These are phyloP conservation scores for Scenedesmus sp. DNA, from an alignment of 163 green algal genomes.

Conservation along the genomic window DNA sequence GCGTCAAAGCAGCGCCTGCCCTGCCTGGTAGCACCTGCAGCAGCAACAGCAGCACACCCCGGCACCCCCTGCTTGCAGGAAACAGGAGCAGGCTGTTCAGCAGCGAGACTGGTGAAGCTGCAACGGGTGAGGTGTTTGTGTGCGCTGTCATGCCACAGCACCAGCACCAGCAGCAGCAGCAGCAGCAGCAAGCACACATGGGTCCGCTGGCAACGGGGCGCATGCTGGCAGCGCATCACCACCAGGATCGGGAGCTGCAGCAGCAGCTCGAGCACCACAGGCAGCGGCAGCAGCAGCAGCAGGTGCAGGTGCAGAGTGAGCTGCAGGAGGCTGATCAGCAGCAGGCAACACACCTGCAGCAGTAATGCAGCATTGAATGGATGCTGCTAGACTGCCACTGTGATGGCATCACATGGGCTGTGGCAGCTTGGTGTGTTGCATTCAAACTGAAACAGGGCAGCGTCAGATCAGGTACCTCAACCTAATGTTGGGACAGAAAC, in stretches of 20 bases:
- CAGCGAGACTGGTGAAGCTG: neutral
- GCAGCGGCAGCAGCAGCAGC: neutral
- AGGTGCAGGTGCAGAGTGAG: neutral
- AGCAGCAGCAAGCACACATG: neutral
- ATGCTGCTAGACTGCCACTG: neutral
- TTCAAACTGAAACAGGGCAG: no score
- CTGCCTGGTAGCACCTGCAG: neutral
- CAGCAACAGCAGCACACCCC: neutral
- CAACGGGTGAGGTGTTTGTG: conserved; percentile 24
- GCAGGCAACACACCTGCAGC: neutral
- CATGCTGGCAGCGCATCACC: neutral
- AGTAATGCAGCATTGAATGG: neutral
- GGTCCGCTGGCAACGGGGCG: conserved; percentile 22
- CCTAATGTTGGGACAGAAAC: no score
- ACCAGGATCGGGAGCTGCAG: conserved; percentile 24
- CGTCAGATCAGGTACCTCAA: no score
- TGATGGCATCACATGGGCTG: no score
- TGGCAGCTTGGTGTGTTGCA: neutral
- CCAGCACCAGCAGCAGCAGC: no score
- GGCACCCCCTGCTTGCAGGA: neutral
- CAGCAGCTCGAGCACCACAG: neutral
- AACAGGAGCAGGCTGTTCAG: neutral
- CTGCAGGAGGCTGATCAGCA: conserved; percentile 1
- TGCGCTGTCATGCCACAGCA: neutral
- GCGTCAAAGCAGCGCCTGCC: conserved; percentile 3